phyloP scores from a whole-genome alignment of 495 filamentous ascomycete genomes.

The Choiromyces venosus region DNA sequence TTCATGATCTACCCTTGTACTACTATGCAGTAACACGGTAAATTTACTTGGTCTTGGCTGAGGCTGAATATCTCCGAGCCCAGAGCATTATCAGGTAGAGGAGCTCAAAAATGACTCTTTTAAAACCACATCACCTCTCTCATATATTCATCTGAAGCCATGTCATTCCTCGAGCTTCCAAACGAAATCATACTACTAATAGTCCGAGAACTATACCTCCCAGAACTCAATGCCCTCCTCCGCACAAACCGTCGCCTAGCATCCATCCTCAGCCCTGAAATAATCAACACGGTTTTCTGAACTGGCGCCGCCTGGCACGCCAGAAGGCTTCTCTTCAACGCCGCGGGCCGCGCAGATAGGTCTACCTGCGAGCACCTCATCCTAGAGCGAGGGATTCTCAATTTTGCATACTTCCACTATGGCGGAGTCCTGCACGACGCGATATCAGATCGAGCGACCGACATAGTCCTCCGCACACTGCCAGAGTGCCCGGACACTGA shows the following conservation, averaged over 20 bases:
- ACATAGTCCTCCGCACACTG: not conserved
- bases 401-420: not conserved
- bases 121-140: not conserved
- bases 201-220: not conserved
- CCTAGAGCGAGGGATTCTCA: not conserved
- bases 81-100: too few species aligned
- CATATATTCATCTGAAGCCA: not conserved
- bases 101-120: too few species aligned
- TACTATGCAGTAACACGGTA: too few species aligned
- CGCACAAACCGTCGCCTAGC: not conserved
- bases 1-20: too few species aligned
- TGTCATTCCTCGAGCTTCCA: constrained; percentile 5
- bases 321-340: not conserved
- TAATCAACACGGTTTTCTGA: not conserved
- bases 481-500: not conserved
- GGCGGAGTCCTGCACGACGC: not conserved
- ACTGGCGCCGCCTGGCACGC: not conserved
- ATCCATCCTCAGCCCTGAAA: constrained; percentile 1
- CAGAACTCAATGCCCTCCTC: constrained; percentile 7
- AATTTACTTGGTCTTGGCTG: too few species aligned
- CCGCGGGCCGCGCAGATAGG: not conserved
- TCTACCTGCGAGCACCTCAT: not conserved
- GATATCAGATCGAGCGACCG: not conserved
- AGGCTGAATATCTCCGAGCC: too few species aligned
- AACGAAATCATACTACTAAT: constrained; percentile 5